Base-by-base conservation (phyloP, 371 early-diverging fungal species). In the Mucor saturninus region DNA sequence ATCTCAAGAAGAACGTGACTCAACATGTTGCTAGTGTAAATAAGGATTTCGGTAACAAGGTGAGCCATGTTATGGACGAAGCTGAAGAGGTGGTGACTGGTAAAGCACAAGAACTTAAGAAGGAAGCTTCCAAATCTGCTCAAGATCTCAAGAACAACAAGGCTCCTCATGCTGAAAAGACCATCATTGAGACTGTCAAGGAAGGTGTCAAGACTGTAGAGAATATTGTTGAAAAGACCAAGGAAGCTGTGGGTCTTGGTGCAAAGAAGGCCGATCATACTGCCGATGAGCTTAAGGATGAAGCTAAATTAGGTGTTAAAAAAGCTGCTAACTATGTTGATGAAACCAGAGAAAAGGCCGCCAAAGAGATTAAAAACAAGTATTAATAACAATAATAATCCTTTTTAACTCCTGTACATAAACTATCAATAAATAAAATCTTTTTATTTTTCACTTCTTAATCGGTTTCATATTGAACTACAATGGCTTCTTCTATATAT, bases 381-480 rank as follows among this genome's bases (percentile, higher is more conserved):
- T 43, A 49, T 21, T 51, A 37, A 59, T 10, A 14, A 21, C 8
- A 31, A 4, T 8, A 52, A 32, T 29, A 15, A 57, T 15, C 21
- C 50, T 52, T 52, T 52, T 54, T 54, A 21, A 21, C 21, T 21
- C 21, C 31, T 55, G 43, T 62, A 54, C 4, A 51, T 52, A 59
- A 50, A 52, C 10, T n/a, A 28, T 28, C 28, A 50, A 46, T 21
- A 15, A 37, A 52, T 26, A 28, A 30, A 43, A 37, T 29, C 10
- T 51, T 54, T 64, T 26, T 21, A 4, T 46, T 13, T 13, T 42
- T 45, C 54, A 46, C 10, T 45, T 39, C 57, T 56, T 74, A 80
- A 61, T 81, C 76, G n/a, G 57, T 65, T 68, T 92, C 92, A 54
- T 85, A 86, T 75, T 92, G 92, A 15, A 89, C 83, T 45, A 91